Conservation (phyloP, 176 grass and related monocot species). For the bread wheat (Triticum aestivum) region IWGSC_CS_RefSeq_v2.1 NC_057811.1:378202951-378203450, state of each 20-base stretch:
- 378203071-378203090: conserved; percentile 19
- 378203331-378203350: not conserved
- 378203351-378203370: conserved; percentile 8
- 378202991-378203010: conserved; percentile 65
- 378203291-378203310: not conserved
- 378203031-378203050: conserved; percentile 49
- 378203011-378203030: conserved; percentile 75
- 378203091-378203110: not conserved
- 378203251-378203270: not conserved
- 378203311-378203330: conserved; percentile 8
- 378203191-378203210: not conserved
- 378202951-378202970: conserved; percentile 62
- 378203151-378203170: not conserved
- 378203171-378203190: not conserved
- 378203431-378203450: conserved; percentile 61
- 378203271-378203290: not conserved
- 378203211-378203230: not conserved
- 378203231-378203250: not conserved
- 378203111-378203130: conserved; percentile 4
- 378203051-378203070: not conserved
- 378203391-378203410: conserved; percentile 61
- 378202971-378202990: conserved; percentile 66
- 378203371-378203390: conserved; percentile 69
- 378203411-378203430: conserved; percentile 59
- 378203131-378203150: conserved; percentile 29